phyloP scores from a whole-genome alignment of 768 basidiomycete genomes.

The Hericium erinaceus region DNA sequence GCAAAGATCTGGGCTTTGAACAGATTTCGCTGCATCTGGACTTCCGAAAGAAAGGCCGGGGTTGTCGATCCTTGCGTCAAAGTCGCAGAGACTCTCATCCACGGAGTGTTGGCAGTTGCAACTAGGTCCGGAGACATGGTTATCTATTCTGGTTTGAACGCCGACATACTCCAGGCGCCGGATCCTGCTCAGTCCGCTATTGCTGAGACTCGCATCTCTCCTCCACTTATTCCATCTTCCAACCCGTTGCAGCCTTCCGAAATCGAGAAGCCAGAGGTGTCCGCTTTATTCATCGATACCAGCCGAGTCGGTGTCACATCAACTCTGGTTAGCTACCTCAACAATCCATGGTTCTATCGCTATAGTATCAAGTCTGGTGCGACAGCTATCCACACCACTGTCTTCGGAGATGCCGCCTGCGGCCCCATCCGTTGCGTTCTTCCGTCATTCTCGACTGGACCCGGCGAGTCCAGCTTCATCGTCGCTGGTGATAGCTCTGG shows the following conservation, averaged over 20 bases:
- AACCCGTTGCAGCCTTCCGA: background rate
- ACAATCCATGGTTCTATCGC: constrained; percentile 45
- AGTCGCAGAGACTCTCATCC: constrained; percentile 34
- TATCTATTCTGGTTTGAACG: constrained; percentile 41
- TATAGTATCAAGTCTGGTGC: constrained; percentile 27
- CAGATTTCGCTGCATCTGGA: constrained; percentile 51
- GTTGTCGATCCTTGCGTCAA: constrained; percentile 42
- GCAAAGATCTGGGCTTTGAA: constrained; percentile 70
- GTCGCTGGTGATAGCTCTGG: constrained; percentile 60
- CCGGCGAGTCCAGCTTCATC: constrained; percentile 38
- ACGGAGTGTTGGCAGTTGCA: constrained; percentile 40
- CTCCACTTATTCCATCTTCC: background rate
- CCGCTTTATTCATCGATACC: constrained; percentile 5
- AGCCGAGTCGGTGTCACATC: constrained; percentile 11
- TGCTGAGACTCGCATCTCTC: constrained; percentile 1
- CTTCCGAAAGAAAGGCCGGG: constrained; percentile 32
- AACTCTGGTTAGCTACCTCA: constrained; percentile 43
- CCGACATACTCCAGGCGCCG: constrained; percentile 12
- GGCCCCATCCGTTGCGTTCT: constrained; percentile 41
- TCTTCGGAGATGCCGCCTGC: constrained; percentile 44
- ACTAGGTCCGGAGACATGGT: constrained; percentile 47
- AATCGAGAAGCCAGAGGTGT: background rate
- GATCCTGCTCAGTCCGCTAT: background rate
- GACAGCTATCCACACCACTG: constrained; percentile 23
- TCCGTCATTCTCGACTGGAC: constrained; percentile 36